phyloP scores from a whole-genome alignment of 2,329 filamentous ascomycete genomes.

The Cordyceps cicadae region DNA sequence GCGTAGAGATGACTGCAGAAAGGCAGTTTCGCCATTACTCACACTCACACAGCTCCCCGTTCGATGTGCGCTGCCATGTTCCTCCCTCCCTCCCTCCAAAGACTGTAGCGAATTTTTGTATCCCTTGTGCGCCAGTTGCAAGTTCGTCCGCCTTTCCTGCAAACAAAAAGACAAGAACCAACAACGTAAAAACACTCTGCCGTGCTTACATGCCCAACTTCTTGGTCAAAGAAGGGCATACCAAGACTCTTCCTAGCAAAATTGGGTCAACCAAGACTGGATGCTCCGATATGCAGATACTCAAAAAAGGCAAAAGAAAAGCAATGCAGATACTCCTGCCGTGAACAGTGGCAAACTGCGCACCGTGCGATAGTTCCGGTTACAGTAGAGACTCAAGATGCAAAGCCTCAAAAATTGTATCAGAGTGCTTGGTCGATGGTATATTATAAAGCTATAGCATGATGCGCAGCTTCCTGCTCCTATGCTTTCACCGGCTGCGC shows the following conservation, averaged over 20 bases:
- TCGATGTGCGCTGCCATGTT: not conserved
- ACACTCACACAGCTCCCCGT: not conserved
- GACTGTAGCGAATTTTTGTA: not conserved
- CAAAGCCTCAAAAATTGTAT: not conserved
- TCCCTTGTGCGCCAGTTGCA: conserved; percentile 6
- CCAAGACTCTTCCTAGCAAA: not conserved
- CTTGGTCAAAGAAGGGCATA: not conserved
- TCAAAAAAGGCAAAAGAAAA: not conserved
- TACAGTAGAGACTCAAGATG: not conserved
- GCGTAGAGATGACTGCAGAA: not conserved
- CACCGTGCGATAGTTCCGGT: not conserved
- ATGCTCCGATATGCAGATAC: not conserved
- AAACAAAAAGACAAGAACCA: not conserved
- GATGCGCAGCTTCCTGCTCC: not conserved
- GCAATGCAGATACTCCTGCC: not conserved
- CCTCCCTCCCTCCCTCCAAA: not conserved
- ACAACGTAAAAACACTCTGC: not conserved
- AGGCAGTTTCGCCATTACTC: not conserved
- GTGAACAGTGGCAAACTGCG: not conserved
- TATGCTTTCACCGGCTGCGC: conserved; percentile 36
- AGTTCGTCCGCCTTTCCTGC: not conserved
- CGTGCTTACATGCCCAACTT: not conserved
- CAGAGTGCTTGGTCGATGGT: not conserved
- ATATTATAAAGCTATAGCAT: conserved; percentile 4
- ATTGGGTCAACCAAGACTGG: not conserved